Base-by-base conservation (phyloP, 306 rosid species). In the Castanea crenata region DNA sequence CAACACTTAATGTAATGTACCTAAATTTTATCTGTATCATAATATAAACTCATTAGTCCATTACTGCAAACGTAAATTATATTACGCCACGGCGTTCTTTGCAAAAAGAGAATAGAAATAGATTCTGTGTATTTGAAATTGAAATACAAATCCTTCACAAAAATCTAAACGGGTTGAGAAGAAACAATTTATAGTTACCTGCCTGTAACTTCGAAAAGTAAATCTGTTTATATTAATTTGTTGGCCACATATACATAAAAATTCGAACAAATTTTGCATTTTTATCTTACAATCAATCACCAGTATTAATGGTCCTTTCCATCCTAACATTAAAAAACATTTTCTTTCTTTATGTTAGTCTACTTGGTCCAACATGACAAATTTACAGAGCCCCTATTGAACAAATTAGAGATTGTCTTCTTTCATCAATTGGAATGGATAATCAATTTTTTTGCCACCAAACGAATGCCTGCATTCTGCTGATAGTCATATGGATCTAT, bases 381-480 rank as follows among this genome's bases (percentile, higher is more conserved):
- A 34, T 67, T 68, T 46, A 76, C 81, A 83, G 15, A 74, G 44
- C 63, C 38, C 84, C 27, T 27, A 54, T 10, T 13, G 27, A 64
- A 68, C 59, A 80, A 51, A 73, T 57, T 49, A 46, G 76, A 64
- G n/a, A 84, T 56, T 34, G 69, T 11, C 31, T 71, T 38, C 64
- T 80, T 73, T 69, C 62, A 84, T 85, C 80, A 75, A 52, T 74
- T 81, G 75, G 87, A 82, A 84, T 87, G 89, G 81, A 96, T 89
- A 57, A 86, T 87, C 96, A 96, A 76, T 83, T 89, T 93, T 74
- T 89, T 88, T 34, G 97, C 90, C 81, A 93, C 93, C 90, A 96
- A 77, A 52, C 85, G 87, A 75, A 96, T 88, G 85, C 98, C 99
- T 69, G 99, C 98, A 74, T 80, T 86, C 85, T 93, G 96, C 80